These are phyloP conservation scores for Fomes fomentarius DNA, from an alignment of 1,284 basidiomycete genomes.

Conservation along the genomic window DNA sequence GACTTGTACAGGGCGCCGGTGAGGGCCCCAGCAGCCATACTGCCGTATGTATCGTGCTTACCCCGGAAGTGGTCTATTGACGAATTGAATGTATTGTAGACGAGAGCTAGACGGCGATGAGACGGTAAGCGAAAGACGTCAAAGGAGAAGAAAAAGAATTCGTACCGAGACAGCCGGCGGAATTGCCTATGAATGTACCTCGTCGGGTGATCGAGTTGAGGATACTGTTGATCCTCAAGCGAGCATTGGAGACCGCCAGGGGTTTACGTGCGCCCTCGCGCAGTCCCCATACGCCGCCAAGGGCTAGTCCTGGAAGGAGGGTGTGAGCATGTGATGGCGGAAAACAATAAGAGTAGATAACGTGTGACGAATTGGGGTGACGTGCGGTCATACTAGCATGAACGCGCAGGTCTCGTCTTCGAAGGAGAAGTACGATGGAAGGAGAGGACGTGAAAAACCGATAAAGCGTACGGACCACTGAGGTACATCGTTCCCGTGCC, in stretches of 20 bases:
- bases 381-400: slow-evolving; percentile 25
- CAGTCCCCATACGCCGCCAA: slow-evolving; percentile 95
- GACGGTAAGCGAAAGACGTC: slow-evolving; percentile 38
- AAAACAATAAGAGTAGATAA: slow-evolving; percentile 82
- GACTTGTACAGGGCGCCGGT: slow-evolving; percentile 94
- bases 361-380: slow-evolving; percentile 50
- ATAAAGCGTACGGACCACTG: slow-evolving; percentile 72
- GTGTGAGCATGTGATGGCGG: slow-evolving; percentile 70
- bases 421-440: slow-evolving; percentile 31
- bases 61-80: slow-evolving; percentile 89
- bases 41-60: slow-evolving; percentile 90
- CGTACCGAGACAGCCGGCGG: slow-evolving; percentile 94
- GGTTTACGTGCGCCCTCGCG: slow-evolving; percentile 92
- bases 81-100: slow-evolving; percentile 97
- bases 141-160: slow-evolving; percentile 26
- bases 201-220: slow-evolving; percentile 96
- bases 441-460: slow-evolving; percentile 25
- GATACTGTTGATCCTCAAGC: slow-evolving; percentile 95
- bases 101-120: slow-evolving; percentile 60
- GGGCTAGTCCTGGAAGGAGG: slow-evolving; percentile 78
- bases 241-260: slow-evolving; percentile 80
- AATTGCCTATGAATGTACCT: slow-evolving; percentile 98
- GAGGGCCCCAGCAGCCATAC: slow-evolving; percentile 90
- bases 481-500: slow-evolving; percentile 99
- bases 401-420: slow-evolving; percentile 14